Percentiles rank a stretch among this genome's conserved stretches.
phyloP scores from a whole-genome alignment of 805 yeast genomes.

The Kuraishia piskuri region DNA sequence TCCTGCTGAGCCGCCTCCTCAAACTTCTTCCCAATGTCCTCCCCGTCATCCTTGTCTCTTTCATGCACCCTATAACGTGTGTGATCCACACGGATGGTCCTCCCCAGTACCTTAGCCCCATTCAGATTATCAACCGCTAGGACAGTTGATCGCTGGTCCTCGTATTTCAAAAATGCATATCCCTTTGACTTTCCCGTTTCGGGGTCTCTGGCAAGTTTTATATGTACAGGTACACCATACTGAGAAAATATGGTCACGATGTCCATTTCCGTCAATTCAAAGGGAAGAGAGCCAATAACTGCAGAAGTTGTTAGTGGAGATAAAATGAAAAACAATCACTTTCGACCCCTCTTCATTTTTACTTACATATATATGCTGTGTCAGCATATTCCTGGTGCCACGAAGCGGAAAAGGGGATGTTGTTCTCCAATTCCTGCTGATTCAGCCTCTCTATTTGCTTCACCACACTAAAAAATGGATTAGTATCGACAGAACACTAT shows the following conservation, averaged over 20 bases:
- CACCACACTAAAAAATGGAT: conserved; percentile 11
- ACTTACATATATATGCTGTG: conserved; percentile 56
- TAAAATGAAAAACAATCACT: neutral
- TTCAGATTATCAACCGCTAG: conserved; percentile 86
- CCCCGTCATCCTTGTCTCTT: conserved; percentile 26
- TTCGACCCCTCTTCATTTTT: no score
- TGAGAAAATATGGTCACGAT: conserved; percentile 75
- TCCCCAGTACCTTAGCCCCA: conserved; percentile 49
- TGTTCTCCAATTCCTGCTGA: conserved; percentile 55
- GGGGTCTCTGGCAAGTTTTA: conserved; percentile 60
- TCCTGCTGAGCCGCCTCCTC: conserved; percentile 23
- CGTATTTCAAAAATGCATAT: conserved; percentile 77
- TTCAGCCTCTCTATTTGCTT: conserved; percentile 47
- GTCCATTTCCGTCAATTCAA: conserved; percentile 64
- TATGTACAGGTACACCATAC: conserved; percentile 76
- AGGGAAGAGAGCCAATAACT: conserved; percentile 63
- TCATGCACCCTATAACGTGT: conserved; percentile 31
- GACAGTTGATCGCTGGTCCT: conserved; percentile 69
- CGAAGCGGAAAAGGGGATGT: conserved; percentile 54
- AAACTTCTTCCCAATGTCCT: conserved; percentile 30
- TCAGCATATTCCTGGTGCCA: conserved; percentile 87
- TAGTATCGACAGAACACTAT: neutral
- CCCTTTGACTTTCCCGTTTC: conserved; percentile 62
- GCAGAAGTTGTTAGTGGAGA: neutral
- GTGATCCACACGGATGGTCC: conserved; percentile 54